These are phyloP conservation scores for Ophiostoma tasmaniense DNA, from an alignment of 2,329 filamentous ascomycete species.

Conservation along the genomic window DNA sequence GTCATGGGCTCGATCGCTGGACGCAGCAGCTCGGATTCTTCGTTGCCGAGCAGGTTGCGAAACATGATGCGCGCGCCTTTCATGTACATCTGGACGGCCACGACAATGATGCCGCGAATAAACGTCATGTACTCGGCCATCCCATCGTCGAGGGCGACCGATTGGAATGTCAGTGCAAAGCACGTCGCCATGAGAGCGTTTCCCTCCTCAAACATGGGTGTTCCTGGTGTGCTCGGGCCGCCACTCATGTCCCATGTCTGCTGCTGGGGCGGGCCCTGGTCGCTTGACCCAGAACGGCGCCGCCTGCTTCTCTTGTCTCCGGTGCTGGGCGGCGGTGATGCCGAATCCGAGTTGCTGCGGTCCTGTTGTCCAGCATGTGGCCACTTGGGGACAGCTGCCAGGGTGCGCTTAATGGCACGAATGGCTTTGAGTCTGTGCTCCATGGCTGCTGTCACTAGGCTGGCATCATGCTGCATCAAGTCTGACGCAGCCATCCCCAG, in stretches of 20 bases:
- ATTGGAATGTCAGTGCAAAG: slow-evolving; percentile 52
- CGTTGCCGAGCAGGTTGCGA: slow-evolving; percentile 35
- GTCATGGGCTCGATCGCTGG: slow-evolving; percentile 38
- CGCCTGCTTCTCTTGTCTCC: neutral
- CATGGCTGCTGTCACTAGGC: slow-evolving; percentile 50
- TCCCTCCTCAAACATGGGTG: slow-evolving; percentile 38
- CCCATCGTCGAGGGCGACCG: slow-evolving; percentile 48
- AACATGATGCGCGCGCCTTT: slow-evolving; percentile 44
- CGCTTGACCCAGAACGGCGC: neutral
- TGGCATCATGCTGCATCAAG: slow-evolving; percentile 42
- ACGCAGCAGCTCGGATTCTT: slow-evolving; percentile 34
- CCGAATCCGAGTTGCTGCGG: neutral
- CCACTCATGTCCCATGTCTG: neutral
- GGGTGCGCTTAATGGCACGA: slow-evolving; percentile 48
- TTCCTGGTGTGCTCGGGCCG: neutral
- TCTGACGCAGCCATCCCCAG: slow-evolving; percentile 60
- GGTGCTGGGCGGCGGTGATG: neutral
- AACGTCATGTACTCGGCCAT: slow-evolving; percentile 54
- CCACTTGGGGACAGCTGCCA: slow-evolving; percentile 35
- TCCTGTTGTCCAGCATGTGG: neutral
- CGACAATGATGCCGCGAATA: slow-evolving; percentile 47
- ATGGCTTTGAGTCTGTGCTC: slow-evolving; percentile 58
- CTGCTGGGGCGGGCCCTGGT: neutral
- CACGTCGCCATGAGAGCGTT: slow-evolving; percentile 53
- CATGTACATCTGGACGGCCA: slow-evolving; percentile 49